These are phyloP conservation scores for Fraxinus dipetala DNA, from an alignment of 305 asterid species.

Conservation along the genomic window DNA sequence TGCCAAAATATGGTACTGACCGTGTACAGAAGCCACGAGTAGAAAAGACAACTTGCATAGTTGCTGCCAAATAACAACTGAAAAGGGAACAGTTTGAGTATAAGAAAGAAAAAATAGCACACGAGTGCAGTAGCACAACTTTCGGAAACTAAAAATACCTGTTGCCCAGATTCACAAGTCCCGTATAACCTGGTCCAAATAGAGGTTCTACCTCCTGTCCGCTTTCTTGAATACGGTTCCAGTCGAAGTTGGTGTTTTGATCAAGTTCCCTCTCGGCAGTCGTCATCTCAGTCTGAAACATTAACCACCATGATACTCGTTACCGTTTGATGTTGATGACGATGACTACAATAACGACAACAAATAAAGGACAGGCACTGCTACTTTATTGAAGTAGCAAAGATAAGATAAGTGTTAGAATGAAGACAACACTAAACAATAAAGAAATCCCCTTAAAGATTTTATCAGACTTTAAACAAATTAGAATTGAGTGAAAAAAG, in stretches of 20 bases:
- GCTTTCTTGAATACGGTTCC: constrained; percentile 99
- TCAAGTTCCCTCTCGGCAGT: constrained; percentile 98
- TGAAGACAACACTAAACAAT: background rate
- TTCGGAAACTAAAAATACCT: constrained; percentile 46
- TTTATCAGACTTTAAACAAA: background rate
- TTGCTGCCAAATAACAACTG: constrained; percentile 97
- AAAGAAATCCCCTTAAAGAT: background rate
- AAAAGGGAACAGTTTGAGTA: constrained; percentile 32
- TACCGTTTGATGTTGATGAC: background rate
- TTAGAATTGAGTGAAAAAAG: background rate
- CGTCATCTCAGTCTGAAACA: constrained; percentile 90
- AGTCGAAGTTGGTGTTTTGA: constrained; percentile 85
- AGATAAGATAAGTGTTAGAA: background rate
- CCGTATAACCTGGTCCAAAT: constrained; percentile 95
- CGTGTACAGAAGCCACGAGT: constrained; percentile 72
- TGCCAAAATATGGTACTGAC: constrained; percentile 43
- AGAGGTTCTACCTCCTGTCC: constrained; percentile 85
- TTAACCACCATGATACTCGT: constrained; percentile 1
- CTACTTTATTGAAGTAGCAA: constrained; percentile 6
- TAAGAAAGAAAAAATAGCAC: constrained; percentile 9
- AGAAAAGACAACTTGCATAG: constrained; percentile 91
- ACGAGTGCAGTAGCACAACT: constrained; percentile 6
- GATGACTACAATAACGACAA: background rate
- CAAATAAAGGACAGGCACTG: background rate
- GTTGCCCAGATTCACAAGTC: constrained; percentile 96